Base-by-base conservation (phyloP, 345 rosid species). In the Aethionema arabicum region DNA sequence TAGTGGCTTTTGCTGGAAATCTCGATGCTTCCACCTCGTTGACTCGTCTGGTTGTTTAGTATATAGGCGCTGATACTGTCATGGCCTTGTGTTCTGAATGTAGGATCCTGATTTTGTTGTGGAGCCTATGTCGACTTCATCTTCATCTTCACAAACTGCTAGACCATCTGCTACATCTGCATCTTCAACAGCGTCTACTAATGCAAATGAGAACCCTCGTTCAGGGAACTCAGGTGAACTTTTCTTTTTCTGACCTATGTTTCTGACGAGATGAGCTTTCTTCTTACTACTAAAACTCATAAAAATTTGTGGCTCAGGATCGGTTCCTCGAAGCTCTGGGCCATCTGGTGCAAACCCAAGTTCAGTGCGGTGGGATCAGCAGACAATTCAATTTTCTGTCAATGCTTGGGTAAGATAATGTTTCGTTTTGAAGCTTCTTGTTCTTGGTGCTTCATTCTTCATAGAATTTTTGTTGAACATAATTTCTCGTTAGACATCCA, bases 101-200 rank as follows among this genome's bases (percentile, higher is more conserved):
- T 79, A 93, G 99, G 99, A 90, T 74, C 82, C 89, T 73, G 97
- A 84, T 60, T 73, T 87, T 64, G 67, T 87, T 61, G 99, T 90
- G 35, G 99, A 87, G 81, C 70, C 96, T 52, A 90, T 93, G 90
- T 51, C 90, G 32, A 67, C 74, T 54, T 78, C 84, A 32, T 77
- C 86, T 15, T 77, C 83, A 12, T 78, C 85, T 43, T 70, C 87
- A 11, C 96, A 85, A 74, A 69, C 95, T 43, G 37, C 88, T 9
- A 82, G 73, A 66, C 68, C 82, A 13, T 67, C 89, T 51, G 69
- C 85, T 38, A 68, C 92, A 1, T 79, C 95, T 39, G 83, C 91
- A 15, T 27, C 77, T 36, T 75, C 90, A 5, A 62, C 95, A 5
- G 8, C 78, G 5, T 58, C 80, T 36, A 39, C 82, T 14, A 77